phyloP scores from a whole-genome alignment of 192 early-diverging fungal species.

The Backusella sp. region DNA sequence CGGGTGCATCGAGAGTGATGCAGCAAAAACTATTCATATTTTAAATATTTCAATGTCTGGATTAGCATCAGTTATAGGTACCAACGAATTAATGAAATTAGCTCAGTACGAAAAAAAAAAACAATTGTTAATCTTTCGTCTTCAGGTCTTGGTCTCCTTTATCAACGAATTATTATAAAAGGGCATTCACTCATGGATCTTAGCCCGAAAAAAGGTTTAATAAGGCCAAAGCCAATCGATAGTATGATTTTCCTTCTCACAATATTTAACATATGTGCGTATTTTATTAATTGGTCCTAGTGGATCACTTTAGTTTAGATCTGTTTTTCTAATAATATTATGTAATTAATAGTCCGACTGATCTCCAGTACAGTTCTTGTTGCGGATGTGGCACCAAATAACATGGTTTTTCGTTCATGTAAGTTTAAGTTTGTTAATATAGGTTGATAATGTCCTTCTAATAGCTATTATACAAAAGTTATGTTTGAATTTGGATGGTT shows the following conservation, averaged over 20 bases:
- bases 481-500: conserved; percentile 32
- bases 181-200: conserved; percentile 13
- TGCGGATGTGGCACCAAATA: conserved; percentile 18
- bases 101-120: no score
- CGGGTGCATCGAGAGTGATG: conserved; percentile 16
- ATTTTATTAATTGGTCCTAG: conserved; percentile 10
- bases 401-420: conserved; percentile 18
- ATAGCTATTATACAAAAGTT: not conserved
- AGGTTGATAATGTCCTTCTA: no score
- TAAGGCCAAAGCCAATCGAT: conserved; percentile 31
- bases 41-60: conserved; percentile 19
- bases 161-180: conserved; percentile 6
- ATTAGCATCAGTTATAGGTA: conserved; percentile 17
- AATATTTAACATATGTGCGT: not conserved
- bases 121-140: no score
- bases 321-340: not conserved
- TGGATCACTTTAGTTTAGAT: not conserved
- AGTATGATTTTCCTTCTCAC: conserved; percentile 14
- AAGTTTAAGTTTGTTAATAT: not conserved
- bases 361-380: conserved; percentile 21
- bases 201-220: conserved; percentile 1
- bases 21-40: conserved; percentile 15
- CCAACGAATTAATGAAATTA: no score
- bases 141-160: conserved; percentile 14
- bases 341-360: conserved; percentile 16